Conservation (phyloP, 139 green algal genomes). For the Spirogloea muscicola region DNA sequence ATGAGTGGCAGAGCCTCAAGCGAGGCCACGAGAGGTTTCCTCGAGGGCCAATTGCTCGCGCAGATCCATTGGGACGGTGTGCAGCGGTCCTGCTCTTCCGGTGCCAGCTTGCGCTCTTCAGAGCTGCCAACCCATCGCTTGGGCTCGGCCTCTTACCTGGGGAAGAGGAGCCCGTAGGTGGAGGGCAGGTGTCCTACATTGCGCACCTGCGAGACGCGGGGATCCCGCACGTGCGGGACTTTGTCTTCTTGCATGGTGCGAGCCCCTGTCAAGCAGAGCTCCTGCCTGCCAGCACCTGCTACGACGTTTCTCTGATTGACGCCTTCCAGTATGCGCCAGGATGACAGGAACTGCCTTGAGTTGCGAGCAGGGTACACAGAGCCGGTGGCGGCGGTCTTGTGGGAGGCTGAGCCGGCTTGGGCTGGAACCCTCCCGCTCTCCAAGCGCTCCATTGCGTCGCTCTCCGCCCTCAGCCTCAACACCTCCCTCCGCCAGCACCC, state of each 20-base stretch:
- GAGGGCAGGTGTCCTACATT: too few species aligned
- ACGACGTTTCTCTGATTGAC: too few species aligned
- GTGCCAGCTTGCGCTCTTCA: conserved; percentile 16
- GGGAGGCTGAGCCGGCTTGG: conserved; percentile 83
- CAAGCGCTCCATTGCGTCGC: conserved; percentile 71
- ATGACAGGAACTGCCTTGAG: too few species aligned
- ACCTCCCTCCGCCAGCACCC: conserved; percentile 65
- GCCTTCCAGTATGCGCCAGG: too few species aligned
- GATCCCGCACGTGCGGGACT: too few species aligned
- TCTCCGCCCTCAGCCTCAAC: conserved; percentile 78
- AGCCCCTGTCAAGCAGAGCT: too few species aligned
- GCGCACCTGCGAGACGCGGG: too few species aligned
- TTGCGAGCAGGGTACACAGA: conserved; percentile 82
- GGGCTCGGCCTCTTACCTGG: too few species aligned
- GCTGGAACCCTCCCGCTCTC: conserved; percentile 56
- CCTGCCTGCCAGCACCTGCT: too few species aligned
- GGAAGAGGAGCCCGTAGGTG: too few species aligned
- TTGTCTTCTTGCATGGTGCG: too few species aligned
- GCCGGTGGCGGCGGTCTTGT: conserved; percentile 73
- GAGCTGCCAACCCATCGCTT: not conserved
- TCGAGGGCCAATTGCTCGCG: conserved; percentile 54
- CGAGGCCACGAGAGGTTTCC: conserved; percentile 38
- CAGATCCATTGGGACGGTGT: conserved; percentile 76
- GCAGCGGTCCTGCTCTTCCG: conserved; percentile 66
- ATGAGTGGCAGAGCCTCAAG: conserved; percentile 24